Evolutionary conservation across 768 basidiomycete genomes (phyloP), one percentile per base, ranked within the genome.

Genomic region (Lepiota subincarnata): DNA sequence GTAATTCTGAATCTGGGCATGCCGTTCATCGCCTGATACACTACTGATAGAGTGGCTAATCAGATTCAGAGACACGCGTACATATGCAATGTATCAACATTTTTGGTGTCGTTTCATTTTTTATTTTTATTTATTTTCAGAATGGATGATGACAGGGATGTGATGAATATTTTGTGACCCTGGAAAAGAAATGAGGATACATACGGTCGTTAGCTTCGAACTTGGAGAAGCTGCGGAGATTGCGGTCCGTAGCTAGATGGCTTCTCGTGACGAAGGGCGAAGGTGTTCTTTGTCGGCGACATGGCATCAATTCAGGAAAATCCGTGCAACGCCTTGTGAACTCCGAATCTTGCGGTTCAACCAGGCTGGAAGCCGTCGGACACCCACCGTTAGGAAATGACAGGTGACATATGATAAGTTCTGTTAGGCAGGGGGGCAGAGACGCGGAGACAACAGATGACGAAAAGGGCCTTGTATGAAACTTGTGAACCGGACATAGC

Each of bases 1-100:
- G 22, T 50, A 59, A 51, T 66, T n/a, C 80, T 75, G 62, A 72
- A 73, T 70, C 84, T 87, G 84, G 85, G 85, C 85, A 84, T 86
- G 83, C 77, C 81, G 77, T 80, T 76, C 72, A 66, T 77, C 76
- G 55, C 63, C 62, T 55, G 62, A 60, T 57, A 60, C 58, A 59
- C 63, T 59, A 79, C 68, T 68, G 82, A 73, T 74, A 63, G 70
- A 64, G 74, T 74, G 85, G 83, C 76, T 80, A 87, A 87, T 87
- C 85, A 85, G 84, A 71, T 76, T 72, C 72, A 77, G 81, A 67
- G 69, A 85, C 79, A 84, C 56, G 40, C 26, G 31, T 31, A 31
- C 31, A 2, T 7, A 11, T 4, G 31, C 31, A 31, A 31, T 31
- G 10, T 31, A 31, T 31, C 31, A 31, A 31, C 2, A 4, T 38